phyloP scores from a whole-genome alignment of 352 stramenopile genomes.

The Phytophthora cajani region DNA sequence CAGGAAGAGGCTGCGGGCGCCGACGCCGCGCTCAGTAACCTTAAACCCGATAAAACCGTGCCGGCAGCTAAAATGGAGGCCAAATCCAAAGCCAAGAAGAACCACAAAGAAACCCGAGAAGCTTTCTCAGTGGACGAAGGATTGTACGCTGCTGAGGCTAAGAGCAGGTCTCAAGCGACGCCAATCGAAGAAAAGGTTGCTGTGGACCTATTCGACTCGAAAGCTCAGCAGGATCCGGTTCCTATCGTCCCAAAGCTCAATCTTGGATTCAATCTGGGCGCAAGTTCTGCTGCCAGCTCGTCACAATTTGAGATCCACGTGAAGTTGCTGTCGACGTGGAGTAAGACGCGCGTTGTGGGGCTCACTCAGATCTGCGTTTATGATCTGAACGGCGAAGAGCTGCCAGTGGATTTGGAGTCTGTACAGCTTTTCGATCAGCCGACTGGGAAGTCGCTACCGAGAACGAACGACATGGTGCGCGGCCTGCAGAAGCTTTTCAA shows the following conservation, averaged over 20 bases:
- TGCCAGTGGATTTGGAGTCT: slow-evolving; percentile 49
- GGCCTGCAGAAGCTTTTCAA: slow-evolving; percentile 64
- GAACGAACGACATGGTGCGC: slow-evolving; percentile 77
- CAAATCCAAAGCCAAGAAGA: not conserved
- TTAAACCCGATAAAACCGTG: not conserved
- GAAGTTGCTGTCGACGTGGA: slow-evolving; percentile 78
- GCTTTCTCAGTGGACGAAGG: not conserved
- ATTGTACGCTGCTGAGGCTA: slow-evolving; percentile 11
- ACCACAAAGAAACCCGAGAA: not conserved
- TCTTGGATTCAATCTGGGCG: slow-evolving; percentile 14
- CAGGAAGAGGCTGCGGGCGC: slow-evolving; percentile 40
- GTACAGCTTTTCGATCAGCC: slow-evolving; percentile 65
- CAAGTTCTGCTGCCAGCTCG: not conserved
- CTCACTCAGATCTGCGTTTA: slow-evolving; percentile 77
- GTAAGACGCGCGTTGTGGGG: slow-evolving; percentile 59
- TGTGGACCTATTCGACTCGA: slow-evolving; percentile 2
- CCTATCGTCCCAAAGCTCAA: slow-evolving; percentile 39
- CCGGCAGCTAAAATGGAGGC: not conserved
- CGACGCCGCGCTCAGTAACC: not conserved
- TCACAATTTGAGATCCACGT: slow-evolving; percentile 51
- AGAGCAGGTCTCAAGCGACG: not conserved
- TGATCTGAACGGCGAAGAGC: slow-evolving; percentile 61
- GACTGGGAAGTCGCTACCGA: slow-evolving; percentile 51
- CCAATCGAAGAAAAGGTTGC: not conserved
- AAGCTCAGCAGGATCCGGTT: slow-evolving; percentile 1